A percentile compares a stretch with the other conserved stretches of the same genome.
Evolutionary conservation across 164 flowering plant genomes (phyloP).

Genomic region (Litsea cubeba): DNA sequence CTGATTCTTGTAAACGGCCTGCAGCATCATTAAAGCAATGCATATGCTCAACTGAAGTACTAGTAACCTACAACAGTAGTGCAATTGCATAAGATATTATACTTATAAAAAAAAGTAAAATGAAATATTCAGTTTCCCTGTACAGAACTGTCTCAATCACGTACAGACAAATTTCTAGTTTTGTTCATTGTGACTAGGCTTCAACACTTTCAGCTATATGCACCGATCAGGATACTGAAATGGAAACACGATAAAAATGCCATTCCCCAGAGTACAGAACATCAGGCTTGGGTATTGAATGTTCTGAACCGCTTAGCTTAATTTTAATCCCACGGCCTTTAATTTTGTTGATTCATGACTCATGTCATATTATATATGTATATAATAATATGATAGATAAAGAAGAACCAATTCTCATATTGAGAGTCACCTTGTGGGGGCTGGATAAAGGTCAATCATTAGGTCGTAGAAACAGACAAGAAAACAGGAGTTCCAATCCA

Average conservation of each 20-base stretch:
- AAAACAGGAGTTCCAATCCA: no score
- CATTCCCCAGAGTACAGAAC: neutral
- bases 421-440: no score
- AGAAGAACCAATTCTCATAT: no score
- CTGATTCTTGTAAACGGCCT: slow-evolving; percentile 85
- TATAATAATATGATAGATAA: no score
- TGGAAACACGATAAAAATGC: no score
- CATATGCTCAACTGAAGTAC: slow-evolving; percentile 80
- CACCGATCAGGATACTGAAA: neutral
- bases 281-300: neutral
- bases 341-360: neutral
- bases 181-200: neutral
- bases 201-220: neutral
- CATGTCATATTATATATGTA: neutral
- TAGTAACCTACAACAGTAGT: slow-evolving; percentile 45
- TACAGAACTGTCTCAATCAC: neutral
- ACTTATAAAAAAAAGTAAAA: neutral
- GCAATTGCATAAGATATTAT: neutral
- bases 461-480: no score
- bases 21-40: slow-evolving; percentile 83
- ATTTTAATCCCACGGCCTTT: neutral
- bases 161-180: neutral
- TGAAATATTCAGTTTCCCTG: neutral
- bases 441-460: no score
- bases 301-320: neutral